A percentile compares a stretch with the other conserved stretches of the same genome.
phyloP scores from a whole-genome alignment of 176 grass and related monocot species.

The Microstegium vimineum region DNA sequence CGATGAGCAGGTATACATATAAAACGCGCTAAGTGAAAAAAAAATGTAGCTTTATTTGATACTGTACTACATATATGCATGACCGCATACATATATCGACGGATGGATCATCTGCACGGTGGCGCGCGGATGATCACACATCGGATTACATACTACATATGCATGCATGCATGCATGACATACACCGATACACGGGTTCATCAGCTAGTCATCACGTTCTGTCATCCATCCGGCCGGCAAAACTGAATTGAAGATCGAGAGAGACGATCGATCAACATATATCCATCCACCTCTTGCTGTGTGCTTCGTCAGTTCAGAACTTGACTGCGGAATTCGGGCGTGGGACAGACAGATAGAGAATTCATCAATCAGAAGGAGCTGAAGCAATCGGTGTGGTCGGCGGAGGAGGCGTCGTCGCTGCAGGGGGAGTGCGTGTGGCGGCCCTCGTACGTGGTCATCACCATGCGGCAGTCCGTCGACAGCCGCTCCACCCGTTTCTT shows the following conservation, averaged over 20 bases:
- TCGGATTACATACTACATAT: neutral
- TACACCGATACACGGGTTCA: neutral
- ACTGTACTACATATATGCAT: neutral
- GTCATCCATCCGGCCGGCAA: neutral
- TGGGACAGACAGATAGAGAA: too few relatives aligned
- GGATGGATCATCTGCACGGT: neutral
- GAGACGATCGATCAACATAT: neutral
- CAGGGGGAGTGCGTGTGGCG: slow-evolving; percentile 88
- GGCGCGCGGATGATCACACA: neutral
- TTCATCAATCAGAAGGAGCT: slow-evolving; percentile 54
- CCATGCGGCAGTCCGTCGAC: slow-evolving; percentile 92
- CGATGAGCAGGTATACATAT: too few relatives aligned
- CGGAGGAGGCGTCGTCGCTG: slow-evolving; percentile 56
- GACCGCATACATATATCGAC: neutral
- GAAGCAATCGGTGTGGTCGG: slow-evolving; percentile 67
- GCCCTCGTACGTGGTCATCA: slow-evolving; percentile 96
- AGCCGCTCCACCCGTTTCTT: slow-evolving; percentile 94
- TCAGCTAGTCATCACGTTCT: neutral
- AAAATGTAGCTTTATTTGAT: neutral
- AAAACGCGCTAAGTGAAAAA: neutral
- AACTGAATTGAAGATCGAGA: neutral
- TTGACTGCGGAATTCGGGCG: too few relatives aligned
- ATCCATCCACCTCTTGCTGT: neutral
- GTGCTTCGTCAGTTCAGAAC: too few relatives aligned
- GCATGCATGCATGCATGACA: too few relatives aligned